A percentile compares a stretch with the other conserved stretches of the same genome.
Conservation (phyloP, 495 filamentous ascomycete species). For the Neurospora intermedia region DNA sequence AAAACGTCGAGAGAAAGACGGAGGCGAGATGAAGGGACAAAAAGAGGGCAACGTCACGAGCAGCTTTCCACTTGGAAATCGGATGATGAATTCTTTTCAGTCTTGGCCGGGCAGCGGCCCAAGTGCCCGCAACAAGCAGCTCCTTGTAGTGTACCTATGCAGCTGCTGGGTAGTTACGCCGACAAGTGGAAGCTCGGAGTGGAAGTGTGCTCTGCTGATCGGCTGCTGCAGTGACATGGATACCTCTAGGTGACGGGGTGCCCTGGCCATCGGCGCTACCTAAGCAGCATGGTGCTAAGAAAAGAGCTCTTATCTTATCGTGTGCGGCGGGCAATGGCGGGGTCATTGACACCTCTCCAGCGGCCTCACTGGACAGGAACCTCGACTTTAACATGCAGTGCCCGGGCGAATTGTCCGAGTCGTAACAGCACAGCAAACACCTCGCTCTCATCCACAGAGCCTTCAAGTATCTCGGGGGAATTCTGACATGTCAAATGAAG, state of each 20-base stretch:
- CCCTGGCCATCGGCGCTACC: not conserved
- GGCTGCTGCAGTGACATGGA: not conserved
- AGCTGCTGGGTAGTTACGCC: not conserved
- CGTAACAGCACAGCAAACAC: not conserved
- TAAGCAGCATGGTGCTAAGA: not conserved
- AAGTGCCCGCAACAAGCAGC: not conserved
- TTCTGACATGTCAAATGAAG: not conserved
- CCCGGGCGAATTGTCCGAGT: not conserved
- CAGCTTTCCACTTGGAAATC: not conserved
- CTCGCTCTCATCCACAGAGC: not conserved
- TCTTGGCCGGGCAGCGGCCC: not conserved
- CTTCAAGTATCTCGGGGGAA: not conserved
- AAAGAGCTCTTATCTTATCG: slow-evolving; percentile 9
- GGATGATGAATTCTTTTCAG: not conserved
- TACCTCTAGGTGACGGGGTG: not conserved
- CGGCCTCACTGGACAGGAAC: not conserved
- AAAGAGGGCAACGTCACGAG: not conserved
- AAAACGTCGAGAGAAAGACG: not conserved
- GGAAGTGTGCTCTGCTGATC: not conserved
- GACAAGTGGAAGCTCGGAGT: not conserved
- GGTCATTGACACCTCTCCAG: not conserved
- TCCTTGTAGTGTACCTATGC: not conserved
- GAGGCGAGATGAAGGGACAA: not conserved
- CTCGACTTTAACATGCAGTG: not conserved
- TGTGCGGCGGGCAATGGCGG: not conserved